phyloP scores from a whole-genome alignment of 2,329 filamentous ascomycete species.

The Colletotrichum sp. region DNA sequence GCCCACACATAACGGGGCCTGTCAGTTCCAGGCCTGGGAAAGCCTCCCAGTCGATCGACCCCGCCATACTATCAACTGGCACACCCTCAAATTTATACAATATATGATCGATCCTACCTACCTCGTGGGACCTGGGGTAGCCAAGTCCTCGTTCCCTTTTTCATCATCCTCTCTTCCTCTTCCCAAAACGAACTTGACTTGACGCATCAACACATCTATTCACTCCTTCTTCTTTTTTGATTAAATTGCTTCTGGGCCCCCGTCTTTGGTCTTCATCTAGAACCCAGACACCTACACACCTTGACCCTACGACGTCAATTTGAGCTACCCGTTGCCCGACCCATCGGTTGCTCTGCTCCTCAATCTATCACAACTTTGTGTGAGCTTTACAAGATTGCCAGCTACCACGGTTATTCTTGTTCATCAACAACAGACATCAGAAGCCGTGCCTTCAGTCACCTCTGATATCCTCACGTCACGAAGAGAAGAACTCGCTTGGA shows the following conservation, averaged over 20 bases:
- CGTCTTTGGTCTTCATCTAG: slow-evolving; percentile 1
- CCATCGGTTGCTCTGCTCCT: not conserved
- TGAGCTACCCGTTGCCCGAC: not conserved
- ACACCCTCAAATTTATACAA: slow-evolving; percentile 44
- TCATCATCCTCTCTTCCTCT: slow-evolving; percentile 30
- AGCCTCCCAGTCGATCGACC: slow-evolving; percentile 38
- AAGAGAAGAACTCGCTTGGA: not conserved
- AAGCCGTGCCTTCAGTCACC: not conserved
- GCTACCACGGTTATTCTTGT: not conserved
- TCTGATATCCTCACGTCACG: not conserved
- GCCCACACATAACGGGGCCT: slow-evolving; percentile 45
- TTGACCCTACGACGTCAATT: slow-evolving; percentile 3
- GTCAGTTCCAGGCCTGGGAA: slow-evolving; percentile 40
- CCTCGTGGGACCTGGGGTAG: slow-evolving; percentile 27
- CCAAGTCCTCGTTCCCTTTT: slow-evolving; percentile 23
- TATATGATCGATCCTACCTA: slow-evolving; percentile 31
- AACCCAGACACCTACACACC: slow-evolving; percentile 5
- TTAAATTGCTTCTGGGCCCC: slow-evolving; percentile 7
- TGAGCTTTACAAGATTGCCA: not conserved
- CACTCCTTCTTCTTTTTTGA: slow-evolving; percentile 6
- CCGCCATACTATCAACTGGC: slow-evolving; percentile 42
- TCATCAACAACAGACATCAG: not conserved
- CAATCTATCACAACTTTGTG: not conserved
- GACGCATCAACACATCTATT: slow-evolving; percentile 11
- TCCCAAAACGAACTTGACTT: slow-evolving; percentile 18